These are phyloP conservation scores for Trichoderma simmonsii DNA, from an alignment of 2,329 filamentous ascomycete genomes.

Conservation along the genomic window DNA sequence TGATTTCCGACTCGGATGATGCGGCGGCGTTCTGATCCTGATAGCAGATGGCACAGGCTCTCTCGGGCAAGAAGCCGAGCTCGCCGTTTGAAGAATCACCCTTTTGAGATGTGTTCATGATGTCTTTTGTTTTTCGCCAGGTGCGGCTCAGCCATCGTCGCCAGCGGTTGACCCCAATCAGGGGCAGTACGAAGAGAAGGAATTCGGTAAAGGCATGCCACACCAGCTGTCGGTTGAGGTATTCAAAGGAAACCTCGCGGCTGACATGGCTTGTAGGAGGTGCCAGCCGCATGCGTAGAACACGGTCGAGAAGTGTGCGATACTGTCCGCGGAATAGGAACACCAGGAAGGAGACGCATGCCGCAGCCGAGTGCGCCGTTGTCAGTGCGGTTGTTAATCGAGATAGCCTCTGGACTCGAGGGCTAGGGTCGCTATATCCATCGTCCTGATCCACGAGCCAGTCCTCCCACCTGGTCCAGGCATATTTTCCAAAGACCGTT, in stretches of 20 bases:
- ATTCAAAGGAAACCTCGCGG: constrained; percentile 94
- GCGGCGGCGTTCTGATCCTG: constrained; percentile 78
- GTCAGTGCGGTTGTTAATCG: constrained; percentile 66
- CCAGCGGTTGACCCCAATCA: constrained; percentile 95
- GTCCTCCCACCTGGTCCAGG: constrained; percentile 88
- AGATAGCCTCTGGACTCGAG: constrained; percentile 55
- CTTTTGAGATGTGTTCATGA: constrained; percentile 52
- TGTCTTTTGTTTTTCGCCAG: constrained; percentile 76
- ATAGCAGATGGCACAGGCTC: constrained; percentile 96
- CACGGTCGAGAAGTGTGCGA: constrained; percentile 81
- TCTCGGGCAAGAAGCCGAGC: constrained; percentile 79
- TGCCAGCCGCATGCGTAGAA: constrained; percentile 79
- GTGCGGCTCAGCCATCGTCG: constrained; percentile 79
- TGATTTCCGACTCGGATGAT: constrained; percentile 69
- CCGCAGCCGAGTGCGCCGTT: constrained; percentile 75
- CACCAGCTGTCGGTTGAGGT: constrained; percentile 93
- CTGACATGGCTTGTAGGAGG: constrained; percentile 81
- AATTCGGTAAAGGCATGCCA: constrained; percentile 99
- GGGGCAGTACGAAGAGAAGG: constrained; percentile 89
- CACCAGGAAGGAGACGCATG: constrained; percentile 80
- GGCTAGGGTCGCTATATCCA: constrained; percentile 63
- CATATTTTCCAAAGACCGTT: constrained; percentile 84
- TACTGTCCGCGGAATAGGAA: constrained; percentile 91
- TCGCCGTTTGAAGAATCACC: constrained; percentile 64
- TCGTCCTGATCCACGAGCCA: constrained; percentile 76